Evolutionary conservation across 192 early-diverging fungal genomes (phyloP), one percentile per base, ranked within the genome.

Genomic region (Rhizophlyctis rosea): DNA sequence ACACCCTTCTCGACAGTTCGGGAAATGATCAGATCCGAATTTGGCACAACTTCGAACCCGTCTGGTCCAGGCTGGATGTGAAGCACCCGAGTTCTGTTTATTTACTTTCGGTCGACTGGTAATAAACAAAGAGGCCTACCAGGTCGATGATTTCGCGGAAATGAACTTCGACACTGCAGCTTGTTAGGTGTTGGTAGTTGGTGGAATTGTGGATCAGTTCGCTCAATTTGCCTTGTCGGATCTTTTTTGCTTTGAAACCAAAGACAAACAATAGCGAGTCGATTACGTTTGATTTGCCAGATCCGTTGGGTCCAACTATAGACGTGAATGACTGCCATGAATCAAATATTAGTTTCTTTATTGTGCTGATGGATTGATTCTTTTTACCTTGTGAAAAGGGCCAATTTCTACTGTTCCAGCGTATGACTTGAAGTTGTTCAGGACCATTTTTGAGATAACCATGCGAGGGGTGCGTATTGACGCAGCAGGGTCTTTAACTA

Each of bases 251-350:
- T 47, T 92, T 84, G 77, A 93, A 97, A 18, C 97, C 97, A 86
- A 99, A 99, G 34, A 99, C 97, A 72, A 99, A 99, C 30, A 99
- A 73, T 51, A 99, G 77, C 0, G 93, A 89, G 66, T 99, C 97
- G 59, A 99, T 98, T 13, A 99, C 97, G 65, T 98, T 99, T 28
- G 93, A 95, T 78, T 99, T 99, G 48, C 95, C 97, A 13, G 92
- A 96, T 30, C 95, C 95, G 59, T 99, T 99, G 2, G 94, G 97
- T 3, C 97, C 97, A 13, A 98, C 95, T 51, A 99, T 82, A 4
- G 72, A 85, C 48, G 80, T 86, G 73, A 90, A 90, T 9, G 86
- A 88, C 87, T 90, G 30, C 16, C 0, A 25, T 7, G 24, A 9
- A 70, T 28, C 11, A 71, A 2, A 7, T 23, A 52, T 4, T 21